Conservation (phyloP, 352 stramenopile genomes). For the Pythium scleroteichum region DNA sequence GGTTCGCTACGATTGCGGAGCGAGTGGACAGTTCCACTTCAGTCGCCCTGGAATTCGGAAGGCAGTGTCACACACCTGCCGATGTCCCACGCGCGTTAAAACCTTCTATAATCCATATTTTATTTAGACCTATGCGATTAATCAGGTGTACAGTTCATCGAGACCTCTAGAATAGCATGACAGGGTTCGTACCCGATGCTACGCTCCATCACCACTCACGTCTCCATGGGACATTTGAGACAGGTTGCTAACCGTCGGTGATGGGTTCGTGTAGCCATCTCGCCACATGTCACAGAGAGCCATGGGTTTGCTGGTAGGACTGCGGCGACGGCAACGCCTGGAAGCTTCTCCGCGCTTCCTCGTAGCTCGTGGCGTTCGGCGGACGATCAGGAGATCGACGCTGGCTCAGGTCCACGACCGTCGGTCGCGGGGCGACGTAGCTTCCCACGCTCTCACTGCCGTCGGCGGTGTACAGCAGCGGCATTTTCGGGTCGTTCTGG, state of each 20-base stretch:
- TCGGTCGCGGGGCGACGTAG: constrained; percentile 16
- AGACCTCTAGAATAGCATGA: background rate
- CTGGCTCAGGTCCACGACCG: constrained; percentile 23
- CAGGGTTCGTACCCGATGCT: constrained; percentile 1
- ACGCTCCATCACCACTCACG: background rate
- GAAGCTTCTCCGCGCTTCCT: constrained; percentile 57
- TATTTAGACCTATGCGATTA: constrained; percentile 4
- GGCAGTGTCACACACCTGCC: constrained; percentile 19
- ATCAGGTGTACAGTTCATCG: background rate
- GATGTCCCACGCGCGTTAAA: constrained; percentile 20
- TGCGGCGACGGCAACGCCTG: constrained; percentile 40
- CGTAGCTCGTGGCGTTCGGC: constrained; percentile 44
- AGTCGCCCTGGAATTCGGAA: constrained; percentile 15
- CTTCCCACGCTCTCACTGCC: constrained; percentile 24
- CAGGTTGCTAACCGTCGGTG: constrained; percentile 15
- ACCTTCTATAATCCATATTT: constrained; percentile 4
- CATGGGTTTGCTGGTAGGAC: constrained; percentile 13
- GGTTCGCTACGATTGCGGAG: too few species aligned
- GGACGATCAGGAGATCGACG: constrained; percentile 2
- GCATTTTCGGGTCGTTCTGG: constrained; percentile 63
- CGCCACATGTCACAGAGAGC: constrained; percentile 4
- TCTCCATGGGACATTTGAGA: constrained; percentile 8
- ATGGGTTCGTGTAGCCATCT: constrained; percentile 18
- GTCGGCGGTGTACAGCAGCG: constrained; percentile 46
- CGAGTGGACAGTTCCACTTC: constrained; percentile 26